Base-by-base conservation (phyloP, 2,329 filamentous ascomycete species). In the Verticillium klebahnii region DNA sequence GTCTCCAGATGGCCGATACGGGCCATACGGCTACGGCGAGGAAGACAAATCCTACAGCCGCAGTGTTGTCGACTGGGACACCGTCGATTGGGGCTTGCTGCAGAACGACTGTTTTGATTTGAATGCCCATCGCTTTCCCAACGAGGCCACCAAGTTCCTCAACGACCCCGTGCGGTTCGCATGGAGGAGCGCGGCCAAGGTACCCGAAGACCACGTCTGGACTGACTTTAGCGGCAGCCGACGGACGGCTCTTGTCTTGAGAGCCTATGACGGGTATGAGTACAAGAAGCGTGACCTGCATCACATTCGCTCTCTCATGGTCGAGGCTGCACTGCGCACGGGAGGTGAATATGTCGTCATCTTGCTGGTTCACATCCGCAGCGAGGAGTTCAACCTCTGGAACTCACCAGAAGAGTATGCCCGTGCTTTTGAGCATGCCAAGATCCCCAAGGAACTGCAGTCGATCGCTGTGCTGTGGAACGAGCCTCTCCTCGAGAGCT, bases 21-120 rank as follows among this genome's bases (percentile, higher is more conserved):
- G 92, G 0, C 89, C 92, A 0, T 97, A 97, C 70, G 93, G 93
- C 0, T 79, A 93, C 45, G 93, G 93, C 17, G 96, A 96, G 74
- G 86, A 84, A 68, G 73, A 76, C 52, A 75, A 80, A 62, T 78
- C 78, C 1, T 84, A 87, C 64, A 77, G 86, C 69, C 87, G 86
- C 72, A 74, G 75, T 56, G 71, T 72, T 2, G 73, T 86, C 17
- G 80, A 88, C 66, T 88, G 85, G 85, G 79, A 76, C 0, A 73
- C 75, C 5, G 80, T 82, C 1, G 72, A 77, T 61, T 78, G 75
- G 75, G 70, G 68, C 15, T 52, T 65, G 40, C 65, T 77, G 14
- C 85, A 88, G 68, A 72, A 78, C 12, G 75, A 78, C 32, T 88
- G 85, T 67, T 76, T 84, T 37, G 74, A 80, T 50, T 77, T 79